Percentiles rank a stretch among this genome's conserved stretches.
phyloP scores from a whole-genome alignment of 805 yeast genomes.

The Debaryomyces tyrocola region DNA sequence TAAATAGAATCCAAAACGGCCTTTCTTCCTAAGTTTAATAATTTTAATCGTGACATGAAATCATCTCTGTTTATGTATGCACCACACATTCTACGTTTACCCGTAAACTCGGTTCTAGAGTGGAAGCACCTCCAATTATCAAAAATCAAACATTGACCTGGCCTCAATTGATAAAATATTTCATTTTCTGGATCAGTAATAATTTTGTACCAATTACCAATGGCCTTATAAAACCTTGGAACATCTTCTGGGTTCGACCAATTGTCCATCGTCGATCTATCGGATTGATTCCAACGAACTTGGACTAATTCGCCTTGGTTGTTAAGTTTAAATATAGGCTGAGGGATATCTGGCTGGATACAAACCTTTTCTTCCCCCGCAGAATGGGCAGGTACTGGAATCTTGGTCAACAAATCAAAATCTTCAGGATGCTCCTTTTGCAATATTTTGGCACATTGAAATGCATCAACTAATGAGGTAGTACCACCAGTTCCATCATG shows the following conservation, averaged over 20 bases:
- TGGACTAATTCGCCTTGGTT: slow-evolving; percentile 53
- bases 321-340: slow-evolving; percentile 60
- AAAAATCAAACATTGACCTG: slow-evolving; percentile 66
- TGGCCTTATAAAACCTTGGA: slow-evolving; percentile 55
- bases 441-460: slow-evolving; percentile 55
- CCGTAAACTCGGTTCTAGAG: slow-evolving; percentile 64
- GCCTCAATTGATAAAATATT: slow-evolving; percentile 53
- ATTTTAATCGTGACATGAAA: slow-evolving; percentile 45
- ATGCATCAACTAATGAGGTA: slow-evolving; percentile 67
- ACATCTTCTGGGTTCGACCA: slow-evolving; percentile 51
- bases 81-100: slow-evolving; percentile 70
- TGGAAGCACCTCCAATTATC: slow-evolving; percentile 77
- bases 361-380: slow-evolving; percentile 68
- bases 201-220: slow-evolving; percentile 55
- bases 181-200: slow-evolving; percentile 52
- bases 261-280: slow-evolving; percentile 58
- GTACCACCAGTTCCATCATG: slow-evolving; percentile 71
- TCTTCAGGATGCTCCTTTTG: slow-evolving; percentile 48
- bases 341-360: slow-evolving; percentile 55
- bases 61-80: slow-evolving; percentile 72
- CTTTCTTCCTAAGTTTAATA: slow-evolving; percentile 49
- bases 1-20: slow-evolving; percentile 39
- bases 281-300: slow-evolving; percentile 71
- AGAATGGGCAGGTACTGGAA: slow-evolving; percentile 68
- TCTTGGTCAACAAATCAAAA: slow-evolving; percentile 47